These are phyloP conservation scores for Pseudogymnoascus sp. DNA, from an alignment of 2,329 filamentous ascomycete genomes.

Conservation along the genomic window DNA sequence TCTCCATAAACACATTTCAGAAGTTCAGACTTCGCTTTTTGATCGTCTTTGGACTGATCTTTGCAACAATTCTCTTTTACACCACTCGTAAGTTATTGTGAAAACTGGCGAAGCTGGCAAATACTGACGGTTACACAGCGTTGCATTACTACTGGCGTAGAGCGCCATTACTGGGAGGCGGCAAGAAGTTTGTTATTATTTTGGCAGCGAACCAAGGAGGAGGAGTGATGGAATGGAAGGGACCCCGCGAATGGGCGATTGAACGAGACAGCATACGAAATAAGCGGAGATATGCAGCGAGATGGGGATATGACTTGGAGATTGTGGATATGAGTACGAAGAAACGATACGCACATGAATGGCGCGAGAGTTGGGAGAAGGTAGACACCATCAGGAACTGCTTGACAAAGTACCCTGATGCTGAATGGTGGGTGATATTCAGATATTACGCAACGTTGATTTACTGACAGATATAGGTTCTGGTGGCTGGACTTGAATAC, in stretches of 20 bases:
- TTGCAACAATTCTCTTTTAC: slow-evolving; percentile 59
- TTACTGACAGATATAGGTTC: slow-evolving; percentile 59
- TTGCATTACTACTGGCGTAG: slow-evolving; percentile 57
- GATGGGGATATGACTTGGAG: slow-evolving; percentile 93
- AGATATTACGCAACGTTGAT: background rate
- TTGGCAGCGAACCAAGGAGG: slow-evolving; percentile 89
- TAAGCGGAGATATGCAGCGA: slow-evolving; percentile 77
- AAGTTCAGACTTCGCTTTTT: slow-evolving; percentile 58
- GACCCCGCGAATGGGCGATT: slow-evolving; percentile 93
- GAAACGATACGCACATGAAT: slow-evolving; percentile 97
- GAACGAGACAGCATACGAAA: slow-evolving; percentile 94
- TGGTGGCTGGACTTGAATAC: slow-evolving; percentile 99
- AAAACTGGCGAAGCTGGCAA: background rate
- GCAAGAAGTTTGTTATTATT: slow-evolving; percentile 87
- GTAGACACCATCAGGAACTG: slow-evolving; percentile 85
- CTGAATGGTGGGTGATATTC: slow-evolving; percentile 73
- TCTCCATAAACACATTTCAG: slow-evolving; percentile 48
- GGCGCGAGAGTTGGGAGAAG: slow-evolving; percentile 99
- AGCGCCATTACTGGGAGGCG: slow-evolving; percentile 66
- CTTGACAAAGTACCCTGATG: slow-evolving; percentile 87
- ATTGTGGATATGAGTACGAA: slow-evolving; percentile 98
- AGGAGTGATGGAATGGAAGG: slow-evolving; percentile 99
- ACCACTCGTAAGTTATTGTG: slow-evolving; percentile 56
- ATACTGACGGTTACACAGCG: slow-evolving; percentile 23
- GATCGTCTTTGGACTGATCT: slow-evolving; percentile 50